Evolutionary conservation across 2,329 filamentous ascomycete genomes (phyloP).

Genomic region (Apiospora marii): DNA sequence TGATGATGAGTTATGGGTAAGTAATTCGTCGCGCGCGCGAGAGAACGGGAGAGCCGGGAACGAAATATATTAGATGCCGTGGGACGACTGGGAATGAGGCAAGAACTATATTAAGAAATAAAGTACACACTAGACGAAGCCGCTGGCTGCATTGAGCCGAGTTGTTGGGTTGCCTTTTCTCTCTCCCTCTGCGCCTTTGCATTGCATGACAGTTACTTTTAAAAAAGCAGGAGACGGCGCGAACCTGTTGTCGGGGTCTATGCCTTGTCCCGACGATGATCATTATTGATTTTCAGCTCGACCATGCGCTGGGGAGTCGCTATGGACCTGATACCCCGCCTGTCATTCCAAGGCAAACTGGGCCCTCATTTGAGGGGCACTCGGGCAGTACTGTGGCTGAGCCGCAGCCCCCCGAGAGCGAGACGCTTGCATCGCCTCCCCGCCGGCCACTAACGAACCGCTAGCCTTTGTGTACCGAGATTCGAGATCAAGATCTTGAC

Average conservation of each 20-base stretch:
- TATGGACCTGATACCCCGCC: background rate
- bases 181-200: background rate
- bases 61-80: slow-evolving; percentile 1
- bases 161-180: background rate
- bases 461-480: background rate
- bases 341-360: background rate
- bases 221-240: background rate
- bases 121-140: background rate
- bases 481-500: background rate
- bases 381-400: slow-evolving; percentile 10
- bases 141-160: slow-evolving; percentile 3
- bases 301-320: background rate
- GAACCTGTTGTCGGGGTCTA: background rate
- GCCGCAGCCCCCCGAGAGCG: background rate
- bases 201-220: background rate
- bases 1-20: slow-evolving; percentile 3
- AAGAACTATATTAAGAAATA: slow-evolving; percentile 7
- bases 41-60: background rate
- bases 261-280: background rate
- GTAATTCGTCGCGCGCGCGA: background rate
- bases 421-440: slow-evolving; percentile 11
- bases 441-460: background rate
- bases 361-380: background rate
- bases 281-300: background rate
- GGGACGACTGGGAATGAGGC: background rate